Conservation (phyloP, 1,139 yeast genomes). For the Diutina pseudorugosa region DNA sequence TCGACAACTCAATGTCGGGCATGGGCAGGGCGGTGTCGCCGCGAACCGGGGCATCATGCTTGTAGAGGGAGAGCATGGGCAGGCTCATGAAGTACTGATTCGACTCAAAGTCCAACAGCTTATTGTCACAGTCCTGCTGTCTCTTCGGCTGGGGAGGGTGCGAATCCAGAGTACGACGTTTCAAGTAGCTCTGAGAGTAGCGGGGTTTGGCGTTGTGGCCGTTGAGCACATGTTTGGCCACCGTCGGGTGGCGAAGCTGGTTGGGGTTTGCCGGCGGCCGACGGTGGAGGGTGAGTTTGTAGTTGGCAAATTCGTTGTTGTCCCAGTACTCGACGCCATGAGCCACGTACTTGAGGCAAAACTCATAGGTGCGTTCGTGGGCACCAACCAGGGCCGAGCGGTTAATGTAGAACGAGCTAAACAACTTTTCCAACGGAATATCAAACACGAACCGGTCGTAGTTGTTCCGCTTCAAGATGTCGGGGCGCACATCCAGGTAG, state of each 20-base stretch:
- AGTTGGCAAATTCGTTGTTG: constrained; percentile 51
- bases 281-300: constrained; percentile 25
- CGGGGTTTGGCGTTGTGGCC: neutral
- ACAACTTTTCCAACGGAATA: constrained; percentile 31
- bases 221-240: neutral
- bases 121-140: neutral
- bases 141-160: neutral
- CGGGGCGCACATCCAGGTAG: constrained; percentile 51
- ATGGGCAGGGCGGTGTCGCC: neutral
- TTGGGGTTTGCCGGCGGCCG: neutral
- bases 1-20: neutral
- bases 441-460: constrained; percentile 52
- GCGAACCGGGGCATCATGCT: neutral
- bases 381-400: neutral
- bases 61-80: neutral
- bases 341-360: constrained; percentile 51
- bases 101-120: neutral
- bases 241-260: neutral
- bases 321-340: constrained; percentile 60
- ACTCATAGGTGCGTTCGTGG: constrained; percentile 13
- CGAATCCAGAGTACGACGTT: constrained; percentile 1
- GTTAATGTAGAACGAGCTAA: constrained; percentile 17
- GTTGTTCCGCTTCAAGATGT: constrained; percentile 32
- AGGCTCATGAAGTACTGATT: neutral
- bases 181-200: constrained; percentile 2